Percentiles rank a stretch among this genome's conserved stretches.
phyloP scores from a whole-genome alignment of 2,329 filamentous ascomycete genomes.

The Venturia asperata region DNA sequence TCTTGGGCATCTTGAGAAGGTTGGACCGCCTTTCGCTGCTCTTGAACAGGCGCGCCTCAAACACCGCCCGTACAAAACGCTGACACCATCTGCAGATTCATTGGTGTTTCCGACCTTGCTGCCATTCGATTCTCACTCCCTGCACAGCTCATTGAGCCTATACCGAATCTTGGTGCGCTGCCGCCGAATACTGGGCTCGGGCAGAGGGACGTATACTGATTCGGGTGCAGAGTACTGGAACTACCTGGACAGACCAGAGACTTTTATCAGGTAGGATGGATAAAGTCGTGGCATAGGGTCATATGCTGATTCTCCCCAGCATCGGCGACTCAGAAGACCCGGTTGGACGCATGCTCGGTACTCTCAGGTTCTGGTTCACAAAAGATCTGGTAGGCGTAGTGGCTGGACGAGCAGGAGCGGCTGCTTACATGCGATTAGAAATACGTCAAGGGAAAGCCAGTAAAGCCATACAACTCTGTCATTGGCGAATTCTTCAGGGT shows the following conservation, averaged over 20 bases:
- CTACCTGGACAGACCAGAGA: constrained; percentile 90
- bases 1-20: constrained; percentile 82
- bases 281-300: neutral
- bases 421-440: constrained; percentile 50
- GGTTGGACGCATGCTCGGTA: constrained; percentile 88
- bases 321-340: constrained; percentile 86
- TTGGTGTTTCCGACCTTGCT: constrained; percentile 92
- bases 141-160: constrained; percentile 90
- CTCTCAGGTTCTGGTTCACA: constrained; percentile 95
- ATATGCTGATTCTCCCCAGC: constrained; percentile 41
- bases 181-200: constrained; percentile 8
- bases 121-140: constrained; percentile 93
- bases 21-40: constrained; percentile 39
- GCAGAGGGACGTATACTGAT: neutral
- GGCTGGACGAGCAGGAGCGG: neutral
- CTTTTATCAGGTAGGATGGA: constrained; percentile 58
- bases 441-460: constrained; percentile 96
- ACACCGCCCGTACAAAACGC: neutral
- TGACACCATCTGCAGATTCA: constrained; percentile 57
- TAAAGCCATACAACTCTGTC: constrained; percentile 97
- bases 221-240: constrained; percentile 80
- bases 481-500: constrained; percentile 96
- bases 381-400: constrained; percentile 65
- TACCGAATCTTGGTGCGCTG: constrained; percentile 69
- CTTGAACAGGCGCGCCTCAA: neutral